Evolutionary conservation across 164 flowering plant genomes (phyloP), one percentile per base, ranked within the genome.

Genomic region (Buxus sempervirens): DNA sequence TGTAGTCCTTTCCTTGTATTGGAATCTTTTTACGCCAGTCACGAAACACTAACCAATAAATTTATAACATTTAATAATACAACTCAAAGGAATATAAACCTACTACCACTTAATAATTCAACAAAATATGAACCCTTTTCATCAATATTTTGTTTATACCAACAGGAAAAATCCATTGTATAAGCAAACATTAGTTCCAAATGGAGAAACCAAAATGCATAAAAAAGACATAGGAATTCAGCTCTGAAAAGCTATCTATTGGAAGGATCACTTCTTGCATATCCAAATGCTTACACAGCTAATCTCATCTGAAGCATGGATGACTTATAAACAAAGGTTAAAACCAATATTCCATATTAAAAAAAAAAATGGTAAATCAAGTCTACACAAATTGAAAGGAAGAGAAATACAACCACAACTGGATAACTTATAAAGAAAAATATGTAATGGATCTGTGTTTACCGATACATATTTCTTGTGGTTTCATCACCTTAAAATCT

Each of bases 11-110:
- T 75, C 65, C 78, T 82, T 89, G 68, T 77, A 92, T 38, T 78
- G 87, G 80, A 95, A 95, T 22, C 80, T 78, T 78, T 90, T 92
- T 3, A 92, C 93, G 66, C 93, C 98, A 49, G 97, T 90, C 85
- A 90, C 32, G 67, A 90, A 81, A 70, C 99, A 92, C 99, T 95
- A 64, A 84, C 83, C 70, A 78, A 42, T 53, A 53, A 41, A 7
- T 36, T 42, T 45, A 25, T n/a, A 23, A 63, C 54, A 60, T 70
- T 27, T 60, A 16, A 60, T 10, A 45, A 45, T 32, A 32, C 7
- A 32, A 32, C 38, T 7, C 3, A 3, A 7, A 32, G 38, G 7
- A 32, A 32, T 7, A 32, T 32, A 32, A 7, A 3, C 7, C 38
- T 32, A 32, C 38, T 32, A 32, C 38, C 7, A 32, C 38, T 7